Conservation (phyloP, 371 early-diverging fungal genomes). For the Amoeboaphelidium protococcarum region DNA sequence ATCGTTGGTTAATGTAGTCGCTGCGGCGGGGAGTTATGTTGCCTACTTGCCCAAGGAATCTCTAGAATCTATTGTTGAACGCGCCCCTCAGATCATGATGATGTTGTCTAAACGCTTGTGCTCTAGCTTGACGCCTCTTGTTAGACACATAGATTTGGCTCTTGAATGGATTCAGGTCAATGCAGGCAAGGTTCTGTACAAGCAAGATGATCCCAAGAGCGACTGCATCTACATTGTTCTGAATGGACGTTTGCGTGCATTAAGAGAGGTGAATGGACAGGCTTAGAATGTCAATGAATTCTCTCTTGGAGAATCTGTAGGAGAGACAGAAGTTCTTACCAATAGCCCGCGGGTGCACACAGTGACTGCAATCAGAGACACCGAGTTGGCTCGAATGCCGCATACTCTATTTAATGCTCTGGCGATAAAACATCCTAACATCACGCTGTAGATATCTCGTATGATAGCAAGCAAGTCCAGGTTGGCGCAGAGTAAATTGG, state of each 20-base stretch:
- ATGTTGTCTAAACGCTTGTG: constrained; percentile 68
- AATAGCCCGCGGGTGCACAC: constrained; percentile 43
- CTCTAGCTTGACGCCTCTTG: constrained; percentile 42
- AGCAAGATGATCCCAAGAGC: constrained; percentile 42
- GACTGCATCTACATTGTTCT: constrained; percentile 76
- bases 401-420: constrained; percentile 74
- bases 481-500: not conserved
- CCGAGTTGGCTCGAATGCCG: constrained; percentile 85
- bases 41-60: constrained; percentile 54
- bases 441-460: constrained; percentile 66
- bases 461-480: constrained; percentile 45
- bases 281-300: constrained; percentile 71
- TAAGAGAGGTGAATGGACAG: constrained; percentile 26
- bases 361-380: constrained; percentile 84
- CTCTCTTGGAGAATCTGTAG: constrained; percentile 76
- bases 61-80: constrained; percentile 55
- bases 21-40: constrained; percentile 48
- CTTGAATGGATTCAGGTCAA: constrained; percentile 82
- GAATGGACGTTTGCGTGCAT: constrained; percentile 71
- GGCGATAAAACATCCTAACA: constrained; percentile 57
- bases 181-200: constrained; percentile 71
- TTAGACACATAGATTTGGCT: constrained; percentile 61
- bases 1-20: constrained; percentile 53
- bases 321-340: constrained; percentile 69
- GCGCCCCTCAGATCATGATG: constrained; percentile 47